These are phyloP conservation scores for Hypoxylon lienhwacheense DNA, from an alignment of 495 filamentous ascomycete genomes.

Conservation along the genomic window DNA sequence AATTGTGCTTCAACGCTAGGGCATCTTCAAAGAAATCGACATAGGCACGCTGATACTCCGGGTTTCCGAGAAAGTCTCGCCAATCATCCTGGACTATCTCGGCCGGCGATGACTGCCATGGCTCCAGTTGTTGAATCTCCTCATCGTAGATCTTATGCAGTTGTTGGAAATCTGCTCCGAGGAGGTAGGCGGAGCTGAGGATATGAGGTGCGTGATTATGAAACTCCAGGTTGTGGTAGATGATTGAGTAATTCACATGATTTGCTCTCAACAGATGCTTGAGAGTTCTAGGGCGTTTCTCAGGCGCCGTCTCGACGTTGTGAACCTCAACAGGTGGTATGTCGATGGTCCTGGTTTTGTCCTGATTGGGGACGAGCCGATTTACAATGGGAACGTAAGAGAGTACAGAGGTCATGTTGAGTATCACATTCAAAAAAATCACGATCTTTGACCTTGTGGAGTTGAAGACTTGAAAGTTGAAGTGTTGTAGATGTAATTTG, in stretches of 20 bases:
- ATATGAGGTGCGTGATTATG: conserved; percentile 91
- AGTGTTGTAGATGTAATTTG: background rate
- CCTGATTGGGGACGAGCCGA: conserved; percentile 41
- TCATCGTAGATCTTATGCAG: conserved; percentile 77
- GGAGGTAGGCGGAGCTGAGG: conserved; percentile 78
- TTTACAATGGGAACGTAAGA: conserved; percentile 53
- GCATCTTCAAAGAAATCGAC: conserved; percentile 92
- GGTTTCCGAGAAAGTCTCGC: conserved; percentile 77
- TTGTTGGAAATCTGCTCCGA: conserved; percentile 72
- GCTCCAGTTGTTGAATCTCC: conserved; percentile 68
- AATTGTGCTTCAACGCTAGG: conserved; percentile 68
- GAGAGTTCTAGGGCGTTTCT: conserved; percentile 77
- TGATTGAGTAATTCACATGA: conserved; percentile 82
- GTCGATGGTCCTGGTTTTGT: conserved; percentile 52
- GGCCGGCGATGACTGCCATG: conserved; percentile 82
- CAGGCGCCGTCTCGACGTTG: conserved; percentile 74
- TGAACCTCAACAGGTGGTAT: conserved; percentile 71
- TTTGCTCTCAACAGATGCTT: conserved; percentile 90
- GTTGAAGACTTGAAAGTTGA: conserved; percentile 1
- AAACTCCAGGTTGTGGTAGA: conserved; percentile 75
- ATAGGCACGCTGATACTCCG: conserved; percentile 82
- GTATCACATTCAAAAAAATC: conserved; percentile 12
- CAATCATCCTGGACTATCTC: conserved; percentile 84
- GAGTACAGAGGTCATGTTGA: conserved; percentile 49
- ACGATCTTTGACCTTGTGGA: background rate